These are phyloP conservation scores for Hypoxylon cercidicola DNA, from an alignment of 495 filamentous ascomycete species.

Conservation along the genomic window DNA sequence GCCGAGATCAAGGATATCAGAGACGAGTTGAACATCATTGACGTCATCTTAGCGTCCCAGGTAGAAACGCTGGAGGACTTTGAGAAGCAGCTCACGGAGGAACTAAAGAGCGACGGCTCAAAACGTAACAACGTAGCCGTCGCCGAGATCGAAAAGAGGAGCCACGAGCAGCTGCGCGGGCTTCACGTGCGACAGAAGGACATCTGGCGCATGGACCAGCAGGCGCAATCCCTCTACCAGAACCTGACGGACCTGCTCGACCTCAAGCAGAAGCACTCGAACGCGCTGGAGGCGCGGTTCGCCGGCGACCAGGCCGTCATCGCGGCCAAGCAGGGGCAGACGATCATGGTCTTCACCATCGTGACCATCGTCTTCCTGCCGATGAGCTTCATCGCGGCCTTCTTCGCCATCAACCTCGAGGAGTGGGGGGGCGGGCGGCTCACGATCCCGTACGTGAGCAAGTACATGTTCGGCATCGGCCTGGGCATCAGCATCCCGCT, in stretches of 20 bases:
- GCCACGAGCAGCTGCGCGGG: constrained; percentile 68
- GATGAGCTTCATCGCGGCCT: constrained; percentile 71
- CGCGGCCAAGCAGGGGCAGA: constrained; percentile 74
- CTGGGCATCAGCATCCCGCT: constrained; percentile 73
- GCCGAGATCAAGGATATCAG: constrained; percentile 77
- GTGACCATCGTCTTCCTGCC: constrained; percentile 77
- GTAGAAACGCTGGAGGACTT: constrained; percentile 64
- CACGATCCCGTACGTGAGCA: constrained; percentile 66
- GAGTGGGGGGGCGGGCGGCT: constrained; percentile 60
- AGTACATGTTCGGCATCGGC: constrained; percentile 74
- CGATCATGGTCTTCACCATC: constrained; percentile 79
- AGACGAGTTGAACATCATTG: constrained; percentile 78
- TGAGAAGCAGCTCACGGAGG: constrained; percentile 58
- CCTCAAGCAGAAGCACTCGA: constrained; percentile 75
- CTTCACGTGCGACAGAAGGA: constrained; percentile 72
- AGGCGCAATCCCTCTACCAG: constrained; percentile 71
- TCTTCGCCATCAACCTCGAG: constrained; percentile 72
- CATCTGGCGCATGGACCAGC: constrained; percentile 73
- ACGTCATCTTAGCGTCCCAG: constrained; percentile 70
- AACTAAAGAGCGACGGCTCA: constrained; percentile 61
- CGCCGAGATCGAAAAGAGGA: constrained; percentile 65
- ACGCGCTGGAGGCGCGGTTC: constrained; percentile 75
- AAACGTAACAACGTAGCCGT: constrained; percentile 53
- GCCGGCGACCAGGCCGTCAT: constrained; percentile 73
- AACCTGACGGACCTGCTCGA: constrained; percentile 71